phyloP scores from a whole-genome alignment of 306 rosid genomes.

The Quercus rubra region DNA sequence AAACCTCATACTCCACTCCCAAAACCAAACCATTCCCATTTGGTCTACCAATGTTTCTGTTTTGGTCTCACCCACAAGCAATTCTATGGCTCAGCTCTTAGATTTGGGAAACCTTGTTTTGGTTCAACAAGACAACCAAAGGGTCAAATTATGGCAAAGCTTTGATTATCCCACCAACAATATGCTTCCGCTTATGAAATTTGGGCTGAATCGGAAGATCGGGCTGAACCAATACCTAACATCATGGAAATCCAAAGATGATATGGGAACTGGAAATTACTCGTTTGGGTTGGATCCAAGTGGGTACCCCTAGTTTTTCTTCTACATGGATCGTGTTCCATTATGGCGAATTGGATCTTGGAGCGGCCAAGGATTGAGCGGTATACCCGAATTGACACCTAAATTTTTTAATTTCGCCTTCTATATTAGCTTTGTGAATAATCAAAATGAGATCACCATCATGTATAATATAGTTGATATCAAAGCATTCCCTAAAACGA shows the following conservation, averaged over 20 bases:
- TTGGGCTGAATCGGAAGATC: constrained; percentile 23
- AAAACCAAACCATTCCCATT: neutral
- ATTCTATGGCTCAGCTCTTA: constrained; percentile 17
- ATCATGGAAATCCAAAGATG: constrained; percentile 36
- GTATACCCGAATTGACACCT: constrained; percentile 28
- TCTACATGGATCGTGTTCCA: constrained; percentile 14
- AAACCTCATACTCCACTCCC: constrained; percentile 13
- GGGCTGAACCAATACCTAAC: constrained; percentile 18
- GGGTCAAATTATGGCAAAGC: constrained; percentile 20
- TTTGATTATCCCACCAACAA: constrained; percentile 33
- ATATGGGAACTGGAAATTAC: constrained; percentile 45
- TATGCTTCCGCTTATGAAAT: neutral
- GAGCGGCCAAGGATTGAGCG: constrained; percentile 32
- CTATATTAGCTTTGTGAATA: constrained; percentile 8
- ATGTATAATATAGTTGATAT: constrained; percentile 18
- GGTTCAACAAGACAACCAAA: neutral
- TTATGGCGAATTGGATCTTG: constrained; percentile 32
- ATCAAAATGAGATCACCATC: constrained; percentile 12
- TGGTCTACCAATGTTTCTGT: neutral
- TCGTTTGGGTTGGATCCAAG: constrained; percentile 10
- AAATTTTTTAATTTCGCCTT: neutral
- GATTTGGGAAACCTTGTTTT: constrained; percentile 31
- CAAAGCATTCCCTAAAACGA: constrained; percentile 2
- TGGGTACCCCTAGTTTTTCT: constrained; percentile 43
- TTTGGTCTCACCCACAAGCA: neutral